Evolutionary conservation across 2,329 filamentous ascomycete genomes (phyloP).

Genomic region (Cladosporium phlei): DNA sequence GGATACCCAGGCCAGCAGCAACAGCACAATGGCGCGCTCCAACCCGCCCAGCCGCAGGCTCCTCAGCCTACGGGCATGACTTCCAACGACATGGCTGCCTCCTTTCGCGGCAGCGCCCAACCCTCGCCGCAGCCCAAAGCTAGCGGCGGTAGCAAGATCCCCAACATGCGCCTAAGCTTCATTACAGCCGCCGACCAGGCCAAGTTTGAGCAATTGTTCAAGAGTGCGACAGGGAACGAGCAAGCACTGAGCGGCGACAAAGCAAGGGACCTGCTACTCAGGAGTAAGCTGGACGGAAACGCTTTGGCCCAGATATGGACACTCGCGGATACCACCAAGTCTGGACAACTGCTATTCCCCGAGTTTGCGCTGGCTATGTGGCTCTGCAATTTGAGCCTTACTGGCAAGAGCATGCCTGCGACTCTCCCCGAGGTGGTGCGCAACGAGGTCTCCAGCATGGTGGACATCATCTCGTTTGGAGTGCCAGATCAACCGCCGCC

Average conservation of each 20-base stretch:
- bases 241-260: constrained; percentile 88
- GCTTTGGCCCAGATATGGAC: constrained; percentile 93
- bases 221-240: constrained; percentile 80
- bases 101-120: constrained; percentile 51
- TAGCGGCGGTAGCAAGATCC: constrained; percentile 70
- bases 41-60: constrained; percentile 40
- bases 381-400: constrained; percentile 88
- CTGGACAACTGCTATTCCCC: constrained; percentile 91
- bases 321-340: constrained; percentile 90
- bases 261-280: constrained; percentile 79
- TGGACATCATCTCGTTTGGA: constrained; percentile 97
- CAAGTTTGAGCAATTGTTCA: constrained; percentile 97
- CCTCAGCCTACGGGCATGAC: constrained; percentile 58
- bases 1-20: constrained; percentile 34
- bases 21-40: constrained; percentile 57
- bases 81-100: constrained; percentile 60
- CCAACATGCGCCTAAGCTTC: constrained; percentile 89
- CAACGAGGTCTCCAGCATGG: constrained; percentile 99
- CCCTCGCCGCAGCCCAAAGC: constrained; percentile 55
- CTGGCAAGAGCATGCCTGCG: constrained; percentile 73
- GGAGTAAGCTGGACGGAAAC: constrained; percentile 82
- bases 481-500: constrained; percentile 66
- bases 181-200: constrained; percentile 92
- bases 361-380: constrained; percentile 99
- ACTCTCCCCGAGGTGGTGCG: constrained; percentile 76